A percentile compares a stretch with the other conserved stretches of the same genome.
Evolutionary conservation across 1,284 basidiomycete species (phyloP).

Genomic region (Trametes polyzona): DNA sequence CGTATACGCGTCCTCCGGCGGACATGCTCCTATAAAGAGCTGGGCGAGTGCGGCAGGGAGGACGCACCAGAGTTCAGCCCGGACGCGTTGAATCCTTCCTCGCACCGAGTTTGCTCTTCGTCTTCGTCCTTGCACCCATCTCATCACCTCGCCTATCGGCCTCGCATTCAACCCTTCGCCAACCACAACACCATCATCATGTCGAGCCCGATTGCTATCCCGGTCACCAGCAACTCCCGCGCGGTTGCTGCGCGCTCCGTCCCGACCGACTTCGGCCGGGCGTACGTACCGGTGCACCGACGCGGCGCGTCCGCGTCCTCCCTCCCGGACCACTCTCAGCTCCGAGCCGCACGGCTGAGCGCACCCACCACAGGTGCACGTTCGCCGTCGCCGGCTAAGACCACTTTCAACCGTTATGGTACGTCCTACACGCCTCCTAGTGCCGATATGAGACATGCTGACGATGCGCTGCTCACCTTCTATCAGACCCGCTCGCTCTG

Average conservation of each 20-base stretch:
- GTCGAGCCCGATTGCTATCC: constrained; percentile 36
- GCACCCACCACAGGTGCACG: background rate
- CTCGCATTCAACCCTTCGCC: background rate
- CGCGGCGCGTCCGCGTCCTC: constrained; percentile 25
- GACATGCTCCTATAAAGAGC: constrained; percentile 2
- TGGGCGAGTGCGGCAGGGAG: background rate
- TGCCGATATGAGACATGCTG: background rate
- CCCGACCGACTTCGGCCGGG: constrained; percentile 16
- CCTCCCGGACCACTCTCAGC: background rate
- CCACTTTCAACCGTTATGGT: constrained; percentile 9
- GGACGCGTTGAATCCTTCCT: constrained; percentile 8
- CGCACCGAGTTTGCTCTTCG: constrained; percentile 3
- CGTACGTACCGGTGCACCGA: constrained; percentile 35
- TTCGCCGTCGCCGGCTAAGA: constrained; percentile 10
- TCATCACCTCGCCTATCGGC: background rate
- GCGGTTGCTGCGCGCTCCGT: constrained; percentile 12
- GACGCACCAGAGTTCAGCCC: constrained; percentile 10
- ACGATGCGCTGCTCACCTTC: background rate
- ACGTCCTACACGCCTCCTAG: background rate
- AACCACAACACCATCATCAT: constrained; percentile 16
- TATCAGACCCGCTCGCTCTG: constrained; percentile 1
- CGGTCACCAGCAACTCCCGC: constrained; percentile 11
- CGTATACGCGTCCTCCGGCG: background rate
- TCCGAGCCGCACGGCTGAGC: background rate
- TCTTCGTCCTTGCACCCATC: background rate